These are phyloP conservation scores for Fusarium solani-melongenae DNA, from an alignment of 2,329 filamentous ascomycete species.

Conservation along the genomic window DNA sequence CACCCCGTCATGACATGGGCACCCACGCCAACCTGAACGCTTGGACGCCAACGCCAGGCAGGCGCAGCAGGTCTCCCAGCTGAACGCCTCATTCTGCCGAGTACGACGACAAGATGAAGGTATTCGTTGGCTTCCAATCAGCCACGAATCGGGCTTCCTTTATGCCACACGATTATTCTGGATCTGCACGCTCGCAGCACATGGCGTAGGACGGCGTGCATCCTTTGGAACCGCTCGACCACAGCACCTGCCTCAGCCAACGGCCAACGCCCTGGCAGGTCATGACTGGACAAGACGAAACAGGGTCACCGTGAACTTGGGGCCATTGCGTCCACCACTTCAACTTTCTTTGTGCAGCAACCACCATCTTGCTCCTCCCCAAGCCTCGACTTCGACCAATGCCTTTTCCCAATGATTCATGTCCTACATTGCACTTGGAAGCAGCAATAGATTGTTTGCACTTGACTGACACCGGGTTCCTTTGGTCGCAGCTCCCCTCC, in stretches of 20 bases:
- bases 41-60: constrained; percentile 11
- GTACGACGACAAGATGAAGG: constrained; percentile 18
- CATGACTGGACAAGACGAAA: neutral
- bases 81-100: constrained; percentile 9
- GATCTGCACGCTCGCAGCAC: constrained; percentile 3
- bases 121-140: constrained; percentile 5
- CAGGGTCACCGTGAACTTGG: constrained; percentile 13
- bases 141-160: constrained; percentile 5
- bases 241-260: constrained; percentile 1
- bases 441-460: constrained; percentile 2
- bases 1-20: constrained; percentile 13
- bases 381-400: neutral
- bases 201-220: constrained; percentile 14
- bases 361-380: neutral
- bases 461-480: constrained; percentile 33
- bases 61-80: constrained; percentile 17
- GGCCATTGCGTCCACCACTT: constrained; percentile 8
- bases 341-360: constrained; percentile 2
- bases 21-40: constrained; percentile 7
- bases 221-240: neutral
- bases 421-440: neutral
- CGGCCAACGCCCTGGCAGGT: neutral
- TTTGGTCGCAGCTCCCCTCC: constrained; percentile 38
- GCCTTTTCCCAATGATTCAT: constrained; percentile 1
- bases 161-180: constrained; percentile 18